Evolutionary conservation across 225 moss, liverwort and hornwort species (phyloP).

Genomic region (Neckera pumila): DNA sequence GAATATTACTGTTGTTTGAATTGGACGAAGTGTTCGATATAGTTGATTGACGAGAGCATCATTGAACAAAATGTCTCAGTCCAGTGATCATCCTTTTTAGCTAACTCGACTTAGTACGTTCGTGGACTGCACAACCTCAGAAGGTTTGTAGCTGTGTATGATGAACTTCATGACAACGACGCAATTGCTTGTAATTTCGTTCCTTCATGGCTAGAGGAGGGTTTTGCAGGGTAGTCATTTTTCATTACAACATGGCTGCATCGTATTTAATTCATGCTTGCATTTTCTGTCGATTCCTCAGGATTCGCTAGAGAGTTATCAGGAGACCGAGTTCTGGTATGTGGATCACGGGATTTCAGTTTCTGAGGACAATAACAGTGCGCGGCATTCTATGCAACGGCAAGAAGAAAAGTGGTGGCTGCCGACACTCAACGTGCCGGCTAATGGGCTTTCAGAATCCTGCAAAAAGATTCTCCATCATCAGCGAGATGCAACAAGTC

Average conservation of each 20-base stretch:
- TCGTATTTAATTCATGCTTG: neutral
- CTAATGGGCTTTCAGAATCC: constrained; percentile 68
- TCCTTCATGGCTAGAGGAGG: neutral
- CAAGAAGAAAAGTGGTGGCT: constrained; percentile 99
- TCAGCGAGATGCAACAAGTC: constrained; percentile 73
- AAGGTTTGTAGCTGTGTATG: neutral
- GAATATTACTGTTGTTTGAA: neutral
- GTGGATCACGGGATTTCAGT: constrained; percentile 78
- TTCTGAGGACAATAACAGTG: constrained; percentile 55
- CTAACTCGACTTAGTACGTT: neutral
- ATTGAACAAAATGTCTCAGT: neutral
- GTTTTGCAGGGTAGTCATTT: neutral
- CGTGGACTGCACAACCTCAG: neutral
- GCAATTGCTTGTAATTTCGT: neutral
- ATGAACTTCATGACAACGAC: neutral
- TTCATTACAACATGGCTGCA: neutral
- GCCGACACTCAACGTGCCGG: constrained; percentile 83
- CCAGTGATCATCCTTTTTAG: neutral
- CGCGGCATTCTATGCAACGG: constrained; percentile 72
- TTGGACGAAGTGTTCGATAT: neutral
- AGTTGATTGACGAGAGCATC: neutral
- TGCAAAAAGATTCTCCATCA: constrained; percentile 62
- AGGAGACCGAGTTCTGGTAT: constrained; percentile 91
- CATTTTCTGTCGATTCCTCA: constrained; percentile 7
- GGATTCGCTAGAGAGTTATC: constrained; percentile 76